phyloP scores from a whole-genome alignment of 192 early-diverging fungal genomes.

The Gaertneriomyces semiglobifer region DNA sequence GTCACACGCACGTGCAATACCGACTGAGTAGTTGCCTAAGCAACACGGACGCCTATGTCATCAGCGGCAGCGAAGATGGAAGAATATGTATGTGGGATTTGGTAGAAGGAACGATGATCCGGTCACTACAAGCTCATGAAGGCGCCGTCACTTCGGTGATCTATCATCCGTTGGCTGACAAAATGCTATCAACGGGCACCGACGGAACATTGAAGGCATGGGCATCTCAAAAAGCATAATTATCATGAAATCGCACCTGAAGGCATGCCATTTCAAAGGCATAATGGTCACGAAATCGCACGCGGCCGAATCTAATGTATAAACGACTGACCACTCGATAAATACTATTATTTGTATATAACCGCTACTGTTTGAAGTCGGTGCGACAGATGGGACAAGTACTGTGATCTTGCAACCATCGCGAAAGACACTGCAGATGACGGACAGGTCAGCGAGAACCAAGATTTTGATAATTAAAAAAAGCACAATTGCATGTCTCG shows the following conservation, averaged over 20 bases:
- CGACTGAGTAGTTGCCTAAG: slow-evolving; percentile 69
- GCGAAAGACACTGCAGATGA: slow-evolving; percentile 10
- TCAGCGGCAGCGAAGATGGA: slow-evolving; percentile 90
- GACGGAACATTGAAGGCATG: slow-evolving; percentile 69
- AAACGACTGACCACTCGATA: too few species aligned
- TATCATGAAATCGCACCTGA: not conserved
- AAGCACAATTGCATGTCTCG: not conserved
- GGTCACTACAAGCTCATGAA: slow-evolving; percentile 51
- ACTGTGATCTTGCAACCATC: slow-evolving; percentile 9
- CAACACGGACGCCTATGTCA: slow-evolving; percentile 66
- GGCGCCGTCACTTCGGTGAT: slow-evolving; percentile 62
- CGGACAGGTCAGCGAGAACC: not conserved
- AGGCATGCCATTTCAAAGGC: too few species aligned
- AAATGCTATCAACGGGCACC: slow-evolving; percentile 62
- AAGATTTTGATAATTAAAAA: not conserved
- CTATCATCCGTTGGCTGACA: slow-evolving; percentile 62
- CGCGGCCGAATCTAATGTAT: too few species aligned
- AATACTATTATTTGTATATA: too few species aligned
- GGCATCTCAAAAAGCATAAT: slow-evolving; percentile 17
- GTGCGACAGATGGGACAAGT: slow-evolving; percentile 16
- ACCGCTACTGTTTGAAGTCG: not conserved
- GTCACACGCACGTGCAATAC: slow-evolving; percentile 79
- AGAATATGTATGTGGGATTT: slow-evolving; percentile 83
- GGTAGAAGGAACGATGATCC: slow-evolving; percentile 55
- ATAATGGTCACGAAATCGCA: too few species aligned